Conservation (phyloP, 495 filamentous ascomycete species). For the Bathelium albidoporum region DNA sequence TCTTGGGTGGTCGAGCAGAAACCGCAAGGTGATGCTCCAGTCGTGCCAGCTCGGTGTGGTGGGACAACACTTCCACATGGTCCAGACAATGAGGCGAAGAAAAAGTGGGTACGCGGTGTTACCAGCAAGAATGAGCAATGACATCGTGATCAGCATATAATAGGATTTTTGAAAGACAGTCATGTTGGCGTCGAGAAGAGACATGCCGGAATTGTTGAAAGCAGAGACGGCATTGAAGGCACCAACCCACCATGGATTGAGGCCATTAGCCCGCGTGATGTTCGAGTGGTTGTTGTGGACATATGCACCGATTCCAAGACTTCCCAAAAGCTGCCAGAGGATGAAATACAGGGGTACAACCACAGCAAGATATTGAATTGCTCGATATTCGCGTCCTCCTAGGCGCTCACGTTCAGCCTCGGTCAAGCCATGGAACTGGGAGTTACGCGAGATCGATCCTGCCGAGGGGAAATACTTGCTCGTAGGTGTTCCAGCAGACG, state of each 20-base stretch:
- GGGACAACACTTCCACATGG: conserved; percentile 30
- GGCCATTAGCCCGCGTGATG: conserved; percentile 52
- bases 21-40: conserved; percentile 57
- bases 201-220: conserved; percentile 86
- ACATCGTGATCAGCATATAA: conserved; percentile 70
- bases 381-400: conserved; percentile 72
- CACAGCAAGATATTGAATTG: conserved; percentile 58
- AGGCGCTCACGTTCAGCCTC: conserved; percentile 59
- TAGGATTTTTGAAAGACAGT: conserved; percentile 51
- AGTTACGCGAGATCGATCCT: conserved; percentile 56
- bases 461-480: conserved; percentile 11
- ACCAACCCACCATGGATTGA: conserved; percentile 62
- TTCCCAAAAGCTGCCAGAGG: conserved; percentile 59
- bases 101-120: conserved; percentile 77
- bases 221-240: conserved; percentile 63
- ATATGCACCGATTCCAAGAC: conserved; percentile 63
- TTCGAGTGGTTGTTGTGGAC: conserved; percentile 49
- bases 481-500: neutral
- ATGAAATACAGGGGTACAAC: conserved; percentile 68
- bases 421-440: conserved; percentile 60
- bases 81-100: conserved; percentile 66
- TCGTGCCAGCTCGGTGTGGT: conserved; percentile 42
- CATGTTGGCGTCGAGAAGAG: conserved; percentile 73
- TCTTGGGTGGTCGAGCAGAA: conserved; percentile 70
- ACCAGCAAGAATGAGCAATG: conserved; percentile 67